Evolutionary conservation across 2,329 filamentous ascomycete species (phyloP).

Genomic region (Alternaria solani): DNA sequence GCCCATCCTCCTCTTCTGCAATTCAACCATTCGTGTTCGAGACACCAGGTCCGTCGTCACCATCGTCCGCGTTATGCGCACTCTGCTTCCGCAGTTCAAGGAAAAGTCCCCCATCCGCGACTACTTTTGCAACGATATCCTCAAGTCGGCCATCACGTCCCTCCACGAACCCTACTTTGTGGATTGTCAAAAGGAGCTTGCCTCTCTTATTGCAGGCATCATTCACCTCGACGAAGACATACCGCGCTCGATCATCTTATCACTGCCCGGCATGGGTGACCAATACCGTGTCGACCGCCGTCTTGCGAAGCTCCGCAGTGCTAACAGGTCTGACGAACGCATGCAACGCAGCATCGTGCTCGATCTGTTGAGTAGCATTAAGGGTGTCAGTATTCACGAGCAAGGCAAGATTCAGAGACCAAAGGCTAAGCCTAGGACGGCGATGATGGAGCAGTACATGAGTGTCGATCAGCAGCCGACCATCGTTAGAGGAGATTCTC

Average conservation of each 20-base stretch:
- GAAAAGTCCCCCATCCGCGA: slow-evolving; percentile 71
- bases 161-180: slow-evolving; percentile 97
- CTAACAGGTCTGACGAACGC: slow-evolving; percentile 66
- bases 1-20: slow-evolving; percentile 89
- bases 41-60: slow-evolving; percentile 89
- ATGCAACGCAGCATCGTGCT: slow-evolving; percentile 83
- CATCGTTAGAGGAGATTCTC: slow-evolving; percentile 52
- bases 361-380: slow-evolving; percentile 83
- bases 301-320: slow-evolving; percentile 47
- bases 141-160: slow-evolving; percentile 88
- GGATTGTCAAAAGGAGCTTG: slow-evolving; percentile 92
- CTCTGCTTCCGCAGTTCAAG: slow-evolving; percentile 80
- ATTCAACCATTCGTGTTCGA: slow-evolving; percentile 86
- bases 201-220: slow-evolving; percentile 85
- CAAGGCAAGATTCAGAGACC: slow-evolving; percentile 76
- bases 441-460: slow-evolving; percentile 53
- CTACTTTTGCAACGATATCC: slow-evolving; percentile 86
- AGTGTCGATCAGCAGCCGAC: slow-evolving; percentile 50
- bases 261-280: slow-evolving; percentile 77
- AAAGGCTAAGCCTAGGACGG: slow-evolving; percentile 41
- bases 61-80: slow-evolving; percentile 85
- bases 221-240: slow-evolving; percentile 78
- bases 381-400: slow-evolving; percentile 92
- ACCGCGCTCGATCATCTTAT: slow-evolving; percentile 77
- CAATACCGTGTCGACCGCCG: slow-evolving; percentile 68